These are phyloP conservation scores for Blastomyces emzantsi DNA, from an alignment of 2,329 filamentous ascomycete species.

Conservation along the genomic window DNA sequence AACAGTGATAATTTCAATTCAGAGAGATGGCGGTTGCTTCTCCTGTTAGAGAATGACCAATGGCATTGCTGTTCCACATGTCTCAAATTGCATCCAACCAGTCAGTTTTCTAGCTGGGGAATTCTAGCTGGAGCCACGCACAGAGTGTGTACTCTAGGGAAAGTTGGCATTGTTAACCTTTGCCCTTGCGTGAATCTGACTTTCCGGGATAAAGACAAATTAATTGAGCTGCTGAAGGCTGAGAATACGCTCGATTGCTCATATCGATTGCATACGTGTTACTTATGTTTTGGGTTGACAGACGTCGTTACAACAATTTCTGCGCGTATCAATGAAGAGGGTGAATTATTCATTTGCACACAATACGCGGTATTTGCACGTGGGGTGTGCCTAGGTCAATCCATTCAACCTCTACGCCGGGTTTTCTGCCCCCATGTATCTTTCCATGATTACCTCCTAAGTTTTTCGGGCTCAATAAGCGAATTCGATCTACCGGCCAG, in stretches of 20 bases:
- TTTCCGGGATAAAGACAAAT: conserved; percentile 1
- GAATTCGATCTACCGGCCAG: background rate
- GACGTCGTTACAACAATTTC: background rate
- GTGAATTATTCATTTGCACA: conserved; percentile 5
- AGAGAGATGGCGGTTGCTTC: conserved; percentile 6
- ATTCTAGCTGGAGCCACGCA: too few relatives aligned
- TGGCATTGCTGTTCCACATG: conserved; percentile 7
- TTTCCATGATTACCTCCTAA: background rate
- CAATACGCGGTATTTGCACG: background rate
- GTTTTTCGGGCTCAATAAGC: background rate
- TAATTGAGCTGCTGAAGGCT: conserved; percentile 1
- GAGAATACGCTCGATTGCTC: background rate
- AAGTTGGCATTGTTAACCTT: conserved; percentile 3
- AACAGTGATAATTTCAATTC: background rate
- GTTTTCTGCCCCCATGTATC: conserved; percentile 2
- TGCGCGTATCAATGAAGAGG: background rate
- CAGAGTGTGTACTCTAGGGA: background rate
- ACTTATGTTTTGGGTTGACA: background rate
- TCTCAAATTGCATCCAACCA: conserved; percentile 3
- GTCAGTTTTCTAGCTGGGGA: background rate
- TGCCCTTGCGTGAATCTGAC: conserved; percentile 4
- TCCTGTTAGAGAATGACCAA: conserved; percentile 1
- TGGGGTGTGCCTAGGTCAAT: background rate
- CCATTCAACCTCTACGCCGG: background rate
- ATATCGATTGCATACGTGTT: background rate